A percentile compares a stretch with the other conserved stretches of the same genome.
Evolutionary conservation across 257 asterid species (phyloP).

Genomic region (Solanum dulcamara): DNA sequence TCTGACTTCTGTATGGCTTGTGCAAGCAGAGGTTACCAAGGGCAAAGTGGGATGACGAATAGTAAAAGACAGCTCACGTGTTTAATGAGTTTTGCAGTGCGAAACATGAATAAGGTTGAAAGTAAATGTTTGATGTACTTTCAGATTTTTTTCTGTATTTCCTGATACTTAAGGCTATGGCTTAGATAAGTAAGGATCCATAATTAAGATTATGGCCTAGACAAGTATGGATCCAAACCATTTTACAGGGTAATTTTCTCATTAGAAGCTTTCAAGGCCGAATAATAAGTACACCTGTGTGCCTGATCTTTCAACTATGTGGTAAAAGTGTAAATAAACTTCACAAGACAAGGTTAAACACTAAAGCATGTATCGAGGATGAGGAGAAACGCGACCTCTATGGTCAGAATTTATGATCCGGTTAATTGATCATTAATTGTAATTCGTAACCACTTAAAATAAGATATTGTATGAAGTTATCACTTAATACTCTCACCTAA

Average conservation of each 20-base stretch:
- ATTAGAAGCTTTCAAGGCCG: background rate
- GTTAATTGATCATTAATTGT: background rate
- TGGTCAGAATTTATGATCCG: background rate
- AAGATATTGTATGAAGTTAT: background rate
- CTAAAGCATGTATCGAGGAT: background rate
- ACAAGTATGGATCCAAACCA: background rate
- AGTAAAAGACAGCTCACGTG: background rate
- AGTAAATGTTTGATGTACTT: background rate
- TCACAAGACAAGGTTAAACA: background rate
- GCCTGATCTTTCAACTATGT: background rate
- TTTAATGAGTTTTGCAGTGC: background rate
- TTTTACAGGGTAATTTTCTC: background rate
- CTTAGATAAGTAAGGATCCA: background rate
- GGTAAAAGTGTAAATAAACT: background rate
- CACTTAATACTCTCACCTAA: background rate
- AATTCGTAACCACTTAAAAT: background rate
- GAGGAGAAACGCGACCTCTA: background rate
- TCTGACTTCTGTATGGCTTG: background rate
- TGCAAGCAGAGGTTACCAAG: background rate
- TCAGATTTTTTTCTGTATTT: background rate
- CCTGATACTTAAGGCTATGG: background rate
- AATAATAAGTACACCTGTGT: background rate
- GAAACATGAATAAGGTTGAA: background rate
- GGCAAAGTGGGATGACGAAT: background rate
- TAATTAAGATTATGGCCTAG: background rate